These are phyloP conservation scores for Cladosporium sp. DNA, from an alignment of 2,329 filamentous ascomycete genomes.

Conservation along the genomic window DNA sequence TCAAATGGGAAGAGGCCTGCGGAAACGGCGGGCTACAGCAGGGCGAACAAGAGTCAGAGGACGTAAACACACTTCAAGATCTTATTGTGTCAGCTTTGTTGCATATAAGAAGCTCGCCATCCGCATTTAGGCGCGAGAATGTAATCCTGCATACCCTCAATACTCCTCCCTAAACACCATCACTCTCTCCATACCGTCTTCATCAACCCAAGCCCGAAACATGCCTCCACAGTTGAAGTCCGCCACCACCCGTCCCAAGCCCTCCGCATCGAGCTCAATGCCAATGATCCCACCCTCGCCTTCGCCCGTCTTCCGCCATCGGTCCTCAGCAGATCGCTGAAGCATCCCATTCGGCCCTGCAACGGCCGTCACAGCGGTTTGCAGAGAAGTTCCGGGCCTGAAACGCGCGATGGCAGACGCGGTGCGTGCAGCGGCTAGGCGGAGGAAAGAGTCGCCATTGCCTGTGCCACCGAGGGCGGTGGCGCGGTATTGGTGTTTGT, in stretches of 20 bases:
- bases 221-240: slow-evolving; percentile 86
- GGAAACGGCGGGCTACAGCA: neutral
- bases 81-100: too few species aligned
- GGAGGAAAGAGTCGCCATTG: slow-evolving; percentile 84
- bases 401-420: slow-evolving; percentile 70
- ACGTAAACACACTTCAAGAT: neutral
- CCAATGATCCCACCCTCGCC: slow-evolving; percentile 85
- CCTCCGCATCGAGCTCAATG: slow-evolving; percentile 57
- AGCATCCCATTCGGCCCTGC: slow-evolving; percentile 70
- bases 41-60: neutral
- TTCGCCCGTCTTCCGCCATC: slow-evolving; percentile 71
- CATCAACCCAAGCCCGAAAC: slow-evolving; percentile 75
- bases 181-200: slow-evolving; percentile 54
- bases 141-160: neutral
- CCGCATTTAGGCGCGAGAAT: too few species aligned
- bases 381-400: slow-evolving; percentile 43
- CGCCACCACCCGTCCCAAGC: slow-evolving; percentile 57
- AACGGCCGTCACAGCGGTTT: slow-evolving; percentile 59
- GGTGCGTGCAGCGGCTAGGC: slow-evolving; percentile 66
- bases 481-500: slow-evolving; percentile 15
- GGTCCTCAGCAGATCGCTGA: slow-evolving; percentile 66
- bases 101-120: too few species aligned
- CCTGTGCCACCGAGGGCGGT: slow-evolving; percentile 45
- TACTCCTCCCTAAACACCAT: slow-evolving; percentile 53
- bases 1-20: slow-evolving; percentile 22